Conservation (phyloP, 148 eudicot genomes). For the Fallopia convolvulus region DNA sequence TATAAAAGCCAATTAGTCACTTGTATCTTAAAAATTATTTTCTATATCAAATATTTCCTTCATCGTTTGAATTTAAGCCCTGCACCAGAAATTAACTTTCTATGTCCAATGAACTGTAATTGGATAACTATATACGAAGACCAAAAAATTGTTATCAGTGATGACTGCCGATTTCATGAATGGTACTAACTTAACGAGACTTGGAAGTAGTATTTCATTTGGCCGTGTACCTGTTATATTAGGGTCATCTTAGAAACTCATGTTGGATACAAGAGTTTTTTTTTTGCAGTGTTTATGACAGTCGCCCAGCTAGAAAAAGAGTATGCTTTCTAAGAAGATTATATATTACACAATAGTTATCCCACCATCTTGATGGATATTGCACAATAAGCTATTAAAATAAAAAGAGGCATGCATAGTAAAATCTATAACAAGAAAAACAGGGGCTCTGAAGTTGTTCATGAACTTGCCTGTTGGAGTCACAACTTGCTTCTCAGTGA, state of each 20-base stretch:
- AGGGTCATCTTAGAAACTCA: not conserved
- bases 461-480: conserved; percentile 72
- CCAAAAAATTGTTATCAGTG: not conserved
- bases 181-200: not conserved
- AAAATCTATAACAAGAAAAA: not conserved
- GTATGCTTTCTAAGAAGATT: not conserved
- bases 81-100: not conserved
- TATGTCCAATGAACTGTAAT: not conserved
- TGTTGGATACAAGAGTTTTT: not conserved
- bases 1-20: no score
- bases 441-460: not conserved
- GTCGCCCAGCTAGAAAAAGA: no score
- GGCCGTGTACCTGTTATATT: not conserved
- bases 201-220: not conserved
- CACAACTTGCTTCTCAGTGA: conserved; percentile 81
- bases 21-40: not conserved
- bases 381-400: not conserved
- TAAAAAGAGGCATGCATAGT: not conserved
- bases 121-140: not conserved
- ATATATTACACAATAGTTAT: not conserved
- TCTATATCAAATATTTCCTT: not conserved
- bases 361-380: not conserved
- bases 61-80: not conserved
- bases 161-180: not conserved
- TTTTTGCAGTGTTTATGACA: no score